Percentiles rank a stretch among this genome's conserved stretches.
phyloP scores from a whole-genome alignment of 495 filamentous ascomycete genomes.

The Neurospora sp. region DNA sequence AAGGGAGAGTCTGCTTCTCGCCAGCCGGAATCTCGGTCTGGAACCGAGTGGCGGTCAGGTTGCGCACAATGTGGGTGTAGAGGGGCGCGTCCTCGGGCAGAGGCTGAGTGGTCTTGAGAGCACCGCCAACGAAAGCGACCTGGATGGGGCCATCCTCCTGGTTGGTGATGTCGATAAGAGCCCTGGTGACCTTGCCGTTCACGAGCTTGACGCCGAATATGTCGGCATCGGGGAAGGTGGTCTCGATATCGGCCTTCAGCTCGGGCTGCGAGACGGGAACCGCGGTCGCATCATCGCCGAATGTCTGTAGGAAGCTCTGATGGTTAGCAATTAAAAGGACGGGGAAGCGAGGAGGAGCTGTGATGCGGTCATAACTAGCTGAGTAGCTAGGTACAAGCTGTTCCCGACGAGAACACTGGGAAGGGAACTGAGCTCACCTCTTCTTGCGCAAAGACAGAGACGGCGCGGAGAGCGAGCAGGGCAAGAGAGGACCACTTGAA shows the following conservation, averaged over 20 bases:
- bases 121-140: constrained; percentile 69
- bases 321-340: constrained; percentile 5
- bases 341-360: background rate
- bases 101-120: constrained; percentile 49
- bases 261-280: constrained; percentile 38
- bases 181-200: constrained; percentile 80
- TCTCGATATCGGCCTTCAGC: constrained; percentile 63
- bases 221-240: constrained; percentile 78
- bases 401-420: constrained; percentile 14
- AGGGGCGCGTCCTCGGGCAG: constrained; percentile 41
- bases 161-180: constrained; percentile 74
- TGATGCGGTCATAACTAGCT: constrained; percentile 2
- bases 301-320: constrained; percentile 4
- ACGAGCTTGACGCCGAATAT: constrained; percentile 93
- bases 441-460: constrained; percentile 49
- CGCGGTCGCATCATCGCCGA: constrained; percentile 26
- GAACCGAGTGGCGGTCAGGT: constrained; percentile 71
- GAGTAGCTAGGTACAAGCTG: background rate
- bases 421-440: constrained; percentile 40
- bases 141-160: constrained; percentile 66
- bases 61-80: constrained; percentile 54
- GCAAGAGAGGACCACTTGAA: constrained; percentile 61
- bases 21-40: constrained; percentile 67
- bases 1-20: constrained; percentile 63
- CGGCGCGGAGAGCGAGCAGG: constrained; percentile 57